Percentiles rank a stretch among this genome's conserved stretches.
Conservation (phyloP, 2,329 filamentous ascomycete genomes). For the Fusarium staphyleae region DNA sequence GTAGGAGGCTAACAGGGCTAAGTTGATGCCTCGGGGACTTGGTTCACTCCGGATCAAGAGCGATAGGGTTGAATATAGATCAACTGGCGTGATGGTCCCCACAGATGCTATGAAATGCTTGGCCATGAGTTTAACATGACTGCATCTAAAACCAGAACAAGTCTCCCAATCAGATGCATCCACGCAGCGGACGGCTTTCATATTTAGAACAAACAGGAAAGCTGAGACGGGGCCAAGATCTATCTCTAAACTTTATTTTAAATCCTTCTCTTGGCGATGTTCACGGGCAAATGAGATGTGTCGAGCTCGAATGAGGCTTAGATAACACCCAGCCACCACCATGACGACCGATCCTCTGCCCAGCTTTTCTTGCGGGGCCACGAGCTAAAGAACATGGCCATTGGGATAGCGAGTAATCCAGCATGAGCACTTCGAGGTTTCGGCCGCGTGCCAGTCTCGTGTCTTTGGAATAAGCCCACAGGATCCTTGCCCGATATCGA, state of each 20-base stretch:
- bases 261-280: conserved; percentile 15
- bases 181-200: conserved; percentile 7
- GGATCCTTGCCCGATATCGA: not conserved
- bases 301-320: conserved; percentile 11
- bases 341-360: conserved; percentile 22
- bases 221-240: conserved; percentile 6
- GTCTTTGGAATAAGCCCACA: not conserved
- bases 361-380: not conserved
- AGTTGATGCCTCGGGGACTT: not conserved
- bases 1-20: not conserved
- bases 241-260: not conserved
- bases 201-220: conserved; percentile 9
- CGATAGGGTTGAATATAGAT: not conserved
- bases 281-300: not conserved
- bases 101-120: conserved; percentile 4
- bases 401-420: not conserved
- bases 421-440: not conserved
- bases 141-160: not conserved
- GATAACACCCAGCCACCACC: conserved; percentile 28
- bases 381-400: not conserved
- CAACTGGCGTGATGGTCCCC: not conserved
- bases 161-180: conserved; percentile 7
- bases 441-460: conserved; percentile 9
- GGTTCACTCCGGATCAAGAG: conserved; percentile 1
- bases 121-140: conserved; percentile 11